These are phyloP conservation scores for Penicillium canariense DNA, from an alignment of 495 filamentous ascomycete species.

Conservation along the genomic window DNA sequence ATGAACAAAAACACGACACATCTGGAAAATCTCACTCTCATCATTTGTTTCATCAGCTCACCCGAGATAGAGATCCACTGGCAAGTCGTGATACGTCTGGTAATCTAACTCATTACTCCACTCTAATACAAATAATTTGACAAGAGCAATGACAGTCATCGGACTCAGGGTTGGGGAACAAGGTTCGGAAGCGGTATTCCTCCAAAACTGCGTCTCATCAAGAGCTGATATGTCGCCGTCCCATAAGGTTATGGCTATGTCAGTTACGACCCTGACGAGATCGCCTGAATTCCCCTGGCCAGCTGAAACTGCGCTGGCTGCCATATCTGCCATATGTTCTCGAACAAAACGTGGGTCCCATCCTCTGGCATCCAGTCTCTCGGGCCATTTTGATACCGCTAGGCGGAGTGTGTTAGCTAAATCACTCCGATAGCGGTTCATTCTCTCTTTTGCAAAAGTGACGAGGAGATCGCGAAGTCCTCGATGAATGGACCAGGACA, in stretches of 20 bases:
- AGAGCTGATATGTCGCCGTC: background rate
- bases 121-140: slow-evolving; percentile 9
- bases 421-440: slow-evolving; percentile 1
- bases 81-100: slow-evolving; percentile 13
- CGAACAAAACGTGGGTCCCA: slow-evolving; percentile 5
- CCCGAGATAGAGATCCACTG: slow-evolving; percentile 10
- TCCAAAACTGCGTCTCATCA: slow-evolving; percentile 7
- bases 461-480: slow-evolving; percentile 4
- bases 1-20: too few relatives aligned
- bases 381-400: slow-evolving; percentile 1
- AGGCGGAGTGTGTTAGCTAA: slow-evolving; percentile 3
- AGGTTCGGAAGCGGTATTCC: background rate
- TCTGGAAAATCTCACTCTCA: too few relatives aligned
- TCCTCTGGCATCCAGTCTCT: slow-evolving; percentile 1
- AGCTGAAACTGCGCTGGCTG: slow-evolving; percentile 1
- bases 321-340: background rate
- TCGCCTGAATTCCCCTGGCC: slow-evolving; percentile 8
- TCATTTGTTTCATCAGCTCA: too few relatives aligned
- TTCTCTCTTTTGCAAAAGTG: slow-evolving; percentile 3
- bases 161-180: background rate
- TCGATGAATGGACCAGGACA: slow-evolving; percentile 7
- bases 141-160: slow-evolving; percentile 5
- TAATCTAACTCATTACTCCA: slow-evolving; percentile 12
- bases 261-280: slow-evolving; percentile 1
- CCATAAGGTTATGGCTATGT: background rate